Evolutionary conservation across 192 early-diverging fungal species (phyloP).

Genomic region (Lobosporangium transversale): DNA sequence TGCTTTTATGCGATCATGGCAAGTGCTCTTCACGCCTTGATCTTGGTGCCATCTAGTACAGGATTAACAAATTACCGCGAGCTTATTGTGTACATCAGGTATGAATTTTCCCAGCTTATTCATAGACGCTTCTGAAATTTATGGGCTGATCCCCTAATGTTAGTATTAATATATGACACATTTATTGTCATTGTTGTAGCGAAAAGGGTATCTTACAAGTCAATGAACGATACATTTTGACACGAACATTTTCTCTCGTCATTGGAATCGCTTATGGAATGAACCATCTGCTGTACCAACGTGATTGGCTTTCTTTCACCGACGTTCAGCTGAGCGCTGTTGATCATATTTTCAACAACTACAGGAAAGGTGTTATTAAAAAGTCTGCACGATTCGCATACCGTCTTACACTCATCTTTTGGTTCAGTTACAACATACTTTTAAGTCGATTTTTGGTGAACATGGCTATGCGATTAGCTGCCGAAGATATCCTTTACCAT

Average conservation of each 20-base stretch:
- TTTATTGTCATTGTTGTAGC: no score
- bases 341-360: slow-evolving; percentile 28
- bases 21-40: slow-evolving; percentile 13
- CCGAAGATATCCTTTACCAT: slow-evolving; percentile 33
- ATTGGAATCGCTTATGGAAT: slow-evolving; percentile 19
- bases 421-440: slow-evolving; percentile 43
- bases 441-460: slow-evolving; percentile 24
- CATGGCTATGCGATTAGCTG: slow-evolving; percentile 22
- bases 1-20: slow-evolving; percentile 22
- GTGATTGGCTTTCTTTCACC: slow-evolving; percentile 31
- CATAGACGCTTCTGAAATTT: no score
- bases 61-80: slow-evolving; percentile 13
- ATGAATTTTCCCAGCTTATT: no score
- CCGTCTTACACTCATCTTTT: slow-evolving; percentile 20
- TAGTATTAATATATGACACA: no score
- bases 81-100: slow-evolving; percentile 40
- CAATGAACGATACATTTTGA: slow-evolving; percentile 46
- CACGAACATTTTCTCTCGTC: slow-evolving; percentile 15
- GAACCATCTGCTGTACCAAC: slow-evolving; percentile 32
- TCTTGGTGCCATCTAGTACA: slow-evolving; percentile 11
- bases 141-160: no score
- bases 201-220: slow-evolving; percentile 38
- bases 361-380: slow-evolving; percentile 13
- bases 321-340: slow-evolving; percentile 27
- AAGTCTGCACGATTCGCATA: slow-evolving; percentile 15